Percentiles rank a stretch among this genome's conserved stretches.
Evolutionary conservation across 352 stramenopile species (phyloP).

Genomic region (Globisporangium sylvaticum): DNA sequence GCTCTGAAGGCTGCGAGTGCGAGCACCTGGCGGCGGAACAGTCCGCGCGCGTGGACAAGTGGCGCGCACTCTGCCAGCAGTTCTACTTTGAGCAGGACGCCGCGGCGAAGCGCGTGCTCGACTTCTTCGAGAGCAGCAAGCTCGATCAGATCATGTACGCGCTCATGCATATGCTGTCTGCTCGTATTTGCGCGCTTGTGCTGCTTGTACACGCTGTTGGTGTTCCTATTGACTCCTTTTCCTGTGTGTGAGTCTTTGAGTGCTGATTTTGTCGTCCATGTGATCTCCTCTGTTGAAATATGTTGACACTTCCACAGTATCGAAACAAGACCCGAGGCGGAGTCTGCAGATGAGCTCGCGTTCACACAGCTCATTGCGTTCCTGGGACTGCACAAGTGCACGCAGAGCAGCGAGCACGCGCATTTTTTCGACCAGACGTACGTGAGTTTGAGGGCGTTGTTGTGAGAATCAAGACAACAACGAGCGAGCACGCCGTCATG

Average conservation of each 20-base stretch:
- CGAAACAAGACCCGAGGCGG: constrained; percentile 6
- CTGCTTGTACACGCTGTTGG: background rate
- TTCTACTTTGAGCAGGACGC: constrained; percentile 66
- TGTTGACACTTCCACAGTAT: too few relatives aligned
- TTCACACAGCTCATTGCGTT: constrained; percentile 25
- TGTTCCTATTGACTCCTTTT: too few relatives aligned
- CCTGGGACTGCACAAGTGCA: constrained; percentile 43
- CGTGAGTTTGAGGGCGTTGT: constrained; percentile 1
- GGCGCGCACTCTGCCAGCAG: constrained; percentile 50
- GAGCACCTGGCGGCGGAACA: constrained; percentile 20
- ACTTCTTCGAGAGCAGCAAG: constrained; percentile 61
- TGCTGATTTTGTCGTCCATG: too few relatives aligned
- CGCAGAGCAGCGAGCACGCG: constrained; percentile 30
- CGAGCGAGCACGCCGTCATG: background rate
- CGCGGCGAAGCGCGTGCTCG: constrained; percentile 56
- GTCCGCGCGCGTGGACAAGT: constrained; percentile 33
- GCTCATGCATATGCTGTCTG: background rate
- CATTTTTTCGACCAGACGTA: constrained; percentile 37
- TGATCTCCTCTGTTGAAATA: too few relatives aligned
- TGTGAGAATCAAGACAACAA: background rate
- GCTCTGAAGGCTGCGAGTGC: constrained; percentile 32
- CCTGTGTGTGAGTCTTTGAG: too few relatives aligned
- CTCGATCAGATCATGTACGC: constrained; percentile 61
- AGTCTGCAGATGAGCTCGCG: constrained; percentile 14
- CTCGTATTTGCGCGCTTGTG: background rate